phyloP scores from a whole-genome alignment of 176 grass and related monocot species.

The Raddia guianensis region DNA sequence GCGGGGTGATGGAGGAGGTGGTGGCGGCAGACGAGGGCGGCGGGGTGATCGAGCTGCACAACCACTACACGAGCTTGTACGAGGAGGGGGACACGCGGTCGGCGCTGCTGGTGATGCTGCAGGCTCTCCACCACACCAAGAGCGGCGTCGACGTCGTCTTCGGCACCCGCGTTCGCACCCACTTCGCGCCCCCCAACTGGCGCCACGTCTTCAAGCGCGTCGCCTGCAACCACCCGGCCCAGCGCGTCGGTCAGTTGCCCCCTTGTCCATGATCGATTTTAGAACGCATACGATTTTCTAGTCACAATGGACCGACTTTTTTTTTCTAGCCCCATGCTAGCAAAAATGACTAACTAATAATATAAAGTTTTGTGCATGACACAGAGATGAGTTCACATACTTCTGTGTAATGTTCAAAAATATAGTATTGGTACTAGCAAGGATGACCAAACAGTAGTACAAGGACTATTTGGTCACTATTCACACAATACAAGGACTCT shows the following conservation, averaged over 20 bases:
- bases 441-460: too few relatives aligned
- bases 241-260: conserved; percentile 47
- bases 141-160: conserved; percentile 90
- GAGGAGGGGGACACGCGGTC: conserved; percentile 83
- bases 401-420: too few relatives aligned
- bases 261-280: too few relatives aligned
- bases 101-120: conserved; percentile 86
- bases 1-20: conserved; percentile 92
- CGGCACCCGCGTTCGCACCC: conserved; percentile 75
- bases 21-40: conserved; percentile 69
- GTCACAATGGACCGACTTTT: too few relatives aligned
- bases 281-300: too few relatives aligned
- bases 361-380: too few relatives aligned
- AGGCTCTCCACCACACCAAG: conserved; percentile 88
- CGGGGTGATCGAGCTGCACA: conserved; percentile 85
- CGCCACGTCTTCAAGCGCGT: conserved; percentile 88
- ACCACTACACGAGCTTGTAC: conserved; percentile 97
- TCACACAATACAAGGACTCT: too few relatives aligned
- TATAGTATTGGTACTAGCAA: too few relatives aligned
- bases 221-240: conserved; percentile 55
- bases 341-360: too few relatives aligned
- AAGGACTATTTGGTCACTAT: too few relatives aligned
- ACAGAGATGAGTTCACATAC: too few relatives aligned
- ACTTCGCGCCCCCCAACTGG: conserved; percentile 83
- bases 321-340: too few relatives aligned